phyloP scores from a whole-genome alignment of 1,139 yeast genomes.

The Saccharomyces hybrid region DNA sequence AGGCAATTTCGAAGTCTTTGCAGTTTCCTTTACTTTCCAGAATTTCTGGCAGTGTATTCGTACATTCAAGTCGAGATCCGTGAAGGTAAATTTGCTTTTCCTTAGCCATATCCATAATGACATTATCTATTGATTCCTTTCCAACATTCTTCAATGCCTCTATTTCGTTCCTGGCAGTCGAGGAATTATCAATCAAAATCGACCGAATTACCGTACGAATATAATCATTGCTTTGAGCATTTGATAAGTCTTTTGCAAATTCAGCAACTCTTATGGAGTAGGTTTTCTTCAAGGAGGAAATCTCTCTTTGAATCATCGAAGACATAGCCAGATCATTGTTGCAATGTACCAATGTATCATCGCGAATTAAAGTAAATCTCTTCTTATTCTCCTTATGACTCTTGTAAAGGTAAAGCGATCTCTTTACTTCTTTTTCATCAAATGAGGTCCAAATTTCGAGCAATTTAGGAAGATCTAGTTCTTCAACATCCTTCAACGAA shows the following conservation, averaged over 20 bases:
- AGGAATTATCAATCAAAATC: conserved; percentile 21
- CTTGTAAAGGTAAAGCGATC: conserved; percentile 17
- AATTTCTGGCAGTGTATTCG: conserved; percentile 20
- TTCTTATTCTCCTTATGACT: conserved; percentile 23
- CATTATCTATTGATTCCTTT: conserved; percentile 26
- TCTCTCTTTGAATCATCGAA: conserved; percentile 32
- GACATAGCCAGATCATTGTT: conserved; percentile 26
- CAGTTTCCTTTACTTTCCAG: conserved; percentile 20
- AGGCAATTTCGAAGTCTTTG: conserved; percentile 15
- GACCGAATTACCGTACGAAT: conserved; percentile 27
- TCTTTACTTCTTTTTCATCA: conserved; percentile 14
- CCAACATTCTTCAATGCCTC: conserved; percentile 17
- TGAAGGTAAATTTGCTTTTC: conserved; percentile 26
- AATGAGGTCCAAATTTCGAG: conserved; percentile 25
- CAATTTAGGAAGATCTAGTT: conserved; percentile 20
- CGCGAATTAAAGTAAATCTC: conserved; percentile 21
- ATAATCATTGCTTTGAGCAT: conserved; percentile 15
- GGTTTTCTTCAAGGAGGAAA: conserved; percentile 23
- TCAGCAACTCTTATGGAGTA: conserved; percentile 8
- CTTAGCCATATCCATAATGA: conserved; percentile 31
- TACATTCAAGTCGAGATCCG: conserved; percentile 26
- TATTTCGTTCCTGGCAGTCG: conserved; percentile 21
- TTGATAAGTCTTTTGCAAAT: neutral
- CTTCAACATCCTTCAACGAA: conserved; percentile 28
- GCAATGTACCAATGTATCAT: conserved; percentile 5